Evolutionary conservation across 2,329 filamentous ascomycete species (phyloP).

Genomic region (Talaromyces islandicus): DNA sequence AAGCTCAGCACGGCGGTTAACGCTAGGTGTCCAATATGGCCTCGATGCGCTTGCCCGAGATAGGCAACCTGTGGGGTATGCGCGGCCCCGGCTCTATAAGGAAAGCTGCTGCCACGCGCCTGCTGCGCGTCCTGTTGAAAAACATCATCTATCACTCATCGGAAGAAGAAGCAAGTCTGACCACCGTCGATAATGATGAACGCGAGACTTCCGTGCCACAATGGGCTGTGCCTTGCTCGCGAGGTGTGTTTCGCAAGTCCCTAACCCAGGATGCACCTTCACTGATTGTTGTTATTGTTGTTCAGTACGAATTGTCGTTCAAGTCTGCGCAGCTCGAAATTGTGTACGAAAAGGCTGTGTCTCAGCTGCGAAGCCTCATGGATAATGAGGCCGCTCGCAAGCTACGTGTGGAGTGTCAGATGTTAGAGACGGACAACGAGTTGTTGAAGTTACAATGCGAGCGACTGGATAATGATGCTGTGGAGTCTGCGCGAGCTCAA

Average conservation of each 20-base stretch:
- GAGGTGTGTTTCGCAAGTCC: constrained; percentile 17
- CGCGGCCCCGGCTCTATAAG: not conserved
- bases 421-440: constrained; percentile 71
- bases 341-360: constrained; percentile 60
- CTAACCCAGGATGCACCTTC: not conserved
- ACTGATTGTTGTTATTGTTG: not conserved
- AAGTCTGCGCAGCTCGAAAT: constrained; percentile 57
- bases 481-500: constrained; percentile 40
- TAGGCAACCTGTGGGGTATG: not conserved
- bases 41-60: not conserved
- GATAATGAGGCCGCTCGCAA: constrained; percentile 71
- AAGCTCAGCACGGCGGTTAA: not conserved
- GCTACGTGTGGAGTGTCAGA: constrained; percentile 60
- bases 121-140: not conserved
- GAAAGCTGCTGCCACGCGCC: not conserved
- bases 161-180: not conserved
- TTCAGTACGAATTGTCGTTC: constrained; percentile 40
- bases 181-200: not conserved
- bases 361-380: constrained; percentile 60
- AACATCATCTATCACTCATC: not conserved
- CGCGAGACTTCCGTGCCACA: not conserved
- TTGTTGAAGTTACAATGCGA: constrained; percentile 60
- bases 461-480: constrained; percentile 50
- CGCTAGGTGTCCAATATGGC: constrained; percentile 7
- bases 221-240: constrained; percentile 10